Conservation (phyloP, 371 early-diverging fungal species). For the Apophysomyces sp. region DNA sequence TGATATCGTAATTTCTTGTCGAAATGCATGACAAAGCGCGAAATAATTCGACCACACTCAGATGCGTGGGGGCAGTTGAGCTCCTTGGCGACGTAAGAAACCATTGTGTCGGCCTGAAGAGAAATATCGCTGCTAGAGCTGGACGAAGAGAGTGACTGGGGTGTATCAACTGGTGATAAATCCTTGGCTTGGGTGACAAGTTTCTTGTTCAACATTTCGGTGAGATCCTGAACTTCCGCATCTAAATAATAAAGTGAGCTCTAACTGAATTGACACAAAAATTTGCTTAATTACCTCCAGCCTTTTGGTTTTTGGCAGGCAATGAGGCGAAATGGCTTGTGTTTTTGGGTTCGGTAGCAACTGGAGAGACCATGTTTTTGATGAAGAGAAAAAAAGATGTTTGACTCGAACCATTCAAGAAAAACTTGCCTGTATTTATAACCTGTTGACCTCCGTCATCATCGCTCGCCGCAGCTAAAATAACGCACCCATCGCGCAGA, state of each 20-base stretch:
- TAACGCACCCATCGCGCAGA: background rate
- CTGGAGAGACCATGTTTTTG: background rate
- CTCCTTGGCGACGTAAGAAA: background rate
- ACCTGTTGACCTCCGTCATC: background rate
- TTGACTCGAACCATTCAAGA: background rate
- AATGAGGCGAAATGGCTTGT: background rate
- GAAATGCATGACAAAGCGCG: background rate
- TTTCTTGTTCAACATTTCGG: background rate
- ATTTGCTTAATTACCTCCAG: background rate
- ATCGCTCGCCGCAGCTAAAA: background rate
- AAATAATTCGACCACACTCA: background rate
- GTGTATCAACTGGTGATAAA: background rate
- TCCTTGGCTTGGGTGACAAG: background rate
- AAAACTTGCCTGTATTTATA: background rate
- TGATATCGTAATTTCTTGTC: background rate
- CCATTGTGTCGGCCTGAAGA: background rate
- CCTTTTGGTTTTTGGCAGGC: background rate
- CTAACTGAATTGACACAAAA: background rate
- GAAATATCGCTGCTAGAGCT: background rate
- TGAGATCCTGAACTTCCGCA: background rate
- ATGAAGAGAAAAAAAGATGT: background rate
- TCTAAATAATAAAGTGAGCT: background rate
- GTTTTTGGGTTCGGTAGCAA: background rate
- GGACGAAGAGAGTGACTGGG: background rate
- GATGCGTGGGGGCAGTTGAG: background rate